Evolutionary conservation across 805 yeast genomes (phyloP).

Genomic region (Candida gorgasii): DNA sequence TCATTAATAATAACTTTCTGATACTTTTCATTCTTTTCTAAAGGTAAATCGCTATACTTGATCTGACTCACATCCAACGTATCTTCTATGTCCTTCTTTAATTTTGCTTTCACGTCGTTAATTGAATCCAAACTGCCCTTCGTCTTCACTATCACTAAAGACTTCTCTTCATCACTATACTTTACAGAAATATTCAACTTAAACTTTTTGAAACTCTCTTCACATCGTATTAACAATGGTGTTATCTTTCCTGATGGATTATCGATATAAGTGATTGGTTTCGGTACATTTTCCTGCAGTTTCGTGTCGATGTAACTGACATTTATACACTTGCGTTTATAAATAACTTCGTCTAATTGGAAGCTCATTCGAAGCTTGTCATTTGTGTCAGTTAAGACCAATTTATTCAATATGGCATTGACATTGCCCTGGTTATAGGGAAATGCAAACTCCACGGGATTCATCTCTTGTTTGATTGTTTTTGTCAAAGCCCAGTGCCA

Average conservation of each 20-base stretch:
- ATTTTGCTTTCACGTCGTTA: constrained; percentile 13
- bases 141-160: constrained; percentile 36
- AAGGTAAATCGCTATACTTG: constrained; percentile 26
- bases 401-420: constrained; percentile 21
- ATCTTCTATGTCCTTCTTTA: constrained; percentile 5
- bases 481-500: no score
- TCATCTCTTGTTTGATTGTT: not conserved
- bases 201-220: constrained; percentile 22
- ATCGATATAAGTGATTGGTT: constrained; percentile 27
- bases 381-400: constrained; percentile 27
- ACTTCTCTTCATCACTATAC: constrained; percentile 15
- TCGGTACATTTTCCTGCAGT: constrained; percentile 15
- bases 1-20: constrained; percentile 34
- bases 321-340: constrained; percentile 20
- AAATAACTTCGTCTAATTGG: constrained; percentile 17
- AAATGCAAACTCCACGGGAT: constrained; percentile 17
- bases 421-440: constrained; percentile 24
- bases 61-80: constrained; percentile 31
- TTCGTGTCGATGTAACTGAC: constrained; percentile 19
- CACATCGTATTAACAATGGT: constrained; percentile 35
- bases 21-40: constrained; percentile 18
- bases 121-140: constrained; percentile 17
- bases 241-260: constrained; percentile 17
- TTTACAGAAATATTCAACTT: constrained; percentile 31
- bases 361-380: constrained; percentile 25